phyloP scores from a whole-genome alignment of 768 basidiomycete genomes.

The Pseudohyphozyma bogoriensis region DNA sequence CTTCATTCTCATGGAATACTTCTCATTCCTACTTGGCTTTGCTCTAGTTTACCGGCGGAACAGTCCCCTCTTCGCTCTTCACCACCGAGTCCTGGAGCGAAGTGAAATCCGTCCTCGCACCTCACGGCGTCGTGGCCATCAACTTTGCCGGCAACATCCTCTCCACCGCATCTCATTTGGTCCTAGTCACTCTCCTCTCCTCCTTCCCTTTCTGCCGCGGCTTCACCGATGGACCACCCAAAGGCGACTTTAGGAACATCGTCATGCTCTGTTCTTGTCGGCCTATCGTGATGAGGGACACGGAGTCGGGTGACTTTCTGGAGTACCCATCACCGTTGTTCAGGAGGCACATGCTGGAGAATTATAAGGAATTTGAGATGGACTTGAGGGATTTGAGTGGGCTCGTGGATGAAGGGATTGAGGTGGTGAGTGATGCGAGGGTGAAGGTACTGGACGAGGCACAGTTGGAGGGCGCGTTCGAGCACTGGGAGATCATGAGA shows the following conservation, averaged over 20 bases:
- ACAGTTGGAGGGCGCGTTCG: constrained; percentile 5
- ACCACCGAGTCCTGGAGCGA: constrained; percentile 73
- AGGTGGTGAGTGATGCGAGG: neutral
- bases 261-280: constrained; percentile 25
- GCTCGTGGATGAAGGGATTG: neutral
- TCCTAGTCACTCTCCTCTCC: constrained; percentile 58
- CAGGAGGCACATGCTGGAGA: constrained; percentile 1
- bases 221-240: constrained; percentile 61
- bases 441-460: neutral
- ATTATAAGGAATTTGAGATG: neutral
- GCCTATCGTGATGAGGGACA: no score
- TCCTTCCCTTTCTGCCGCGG: constrained; percentile 70
- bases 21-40: neutral
- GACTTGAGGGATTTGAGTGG: no score
- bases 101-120: constrained; percentile 52
- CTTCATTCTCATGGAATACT: neutral
- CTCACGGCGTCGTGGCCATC: constrained; percentile 68
- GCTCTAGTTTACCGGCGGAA: constrained; percentile 67
- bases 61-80: constrained; percentile 76
- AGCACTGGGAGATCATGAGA: constrained; percentile 15
- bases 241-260: constrained; percentile 47
- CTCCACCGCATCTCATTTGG: constrained; percentile 54
- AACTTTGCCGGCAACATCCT: constrained; percentile 70
- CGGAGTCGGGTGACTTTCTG: constrained; percentile 13
- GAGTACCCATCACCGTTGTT: neutral